Evolutionary conservation across 371 early-diverging fungal genomes (phyloP).

Genomic region (Syncephalastrum monosporum): DNA sequence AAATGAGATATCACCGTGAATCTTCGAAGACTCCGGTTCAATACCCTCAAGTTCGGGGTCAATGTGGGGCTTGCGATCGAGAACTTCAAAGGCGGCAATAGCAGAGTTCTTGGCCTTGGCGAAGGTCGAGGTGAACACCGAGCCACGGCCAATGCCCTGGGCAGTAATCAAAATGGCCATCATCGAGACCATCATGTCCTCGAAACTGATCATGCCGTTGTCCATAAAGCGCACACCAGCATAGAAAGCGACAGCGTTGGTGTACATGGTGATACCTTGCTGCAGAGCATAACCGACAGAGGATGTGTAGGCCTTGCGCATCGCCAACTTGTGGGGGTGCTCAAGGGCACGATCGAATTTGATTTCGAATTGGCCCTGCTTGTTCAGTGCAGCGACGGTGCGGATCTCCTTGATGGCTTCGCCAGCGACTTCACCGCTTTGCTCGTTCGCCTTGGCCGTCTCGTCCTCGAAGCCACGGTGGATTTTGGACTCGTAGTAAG

Average conservation of each 20-base stretch:
- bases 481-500: conserved; percentile 41
- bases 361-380: conserved; percentile 67
- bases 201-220: conserved; percentile 28
- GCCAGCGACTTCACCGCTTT: conserved; percentile 72
- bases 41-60: conserved; percentile 67
- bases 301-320: conserved; percentile 54
- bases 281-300: conserved; percentile 69
- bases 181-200: conserved; percentile 62
- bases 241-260: conserved; percentile 63
- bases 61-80: conserved; percentile 73
- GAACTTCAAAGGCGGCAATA: conserved; percentile 68
- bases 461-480: conserved; percentile 58
- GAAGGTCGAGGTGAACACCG: conserved; percentile 58
- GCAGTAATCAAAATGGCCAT: conserved; percentile 78
- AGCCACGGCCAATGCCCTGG: conserved; percentile 63
- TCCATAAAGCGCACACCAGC: conserved; percentile 53
- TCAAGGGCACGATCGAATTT: conserved; percentile 59
- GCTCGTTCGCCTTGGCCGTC: conserved; percentile 67
- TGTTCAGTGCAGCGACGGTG: conserved; percentile 83
- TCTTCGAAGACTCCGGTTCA: conserved; percentile 28
- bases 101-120: conserved; percentile 84
- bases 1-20: conserved; percentile 59
- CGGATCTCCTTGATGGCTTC: conserved; percentile 89
- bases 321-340: conserved; percentile 64
- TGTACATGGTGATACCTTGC: conserved; percentile 65